Base-by-base conservation (phyloP, 2,329 filamentous ascomycete species). In the Calonectria henricotiae region DNA sequence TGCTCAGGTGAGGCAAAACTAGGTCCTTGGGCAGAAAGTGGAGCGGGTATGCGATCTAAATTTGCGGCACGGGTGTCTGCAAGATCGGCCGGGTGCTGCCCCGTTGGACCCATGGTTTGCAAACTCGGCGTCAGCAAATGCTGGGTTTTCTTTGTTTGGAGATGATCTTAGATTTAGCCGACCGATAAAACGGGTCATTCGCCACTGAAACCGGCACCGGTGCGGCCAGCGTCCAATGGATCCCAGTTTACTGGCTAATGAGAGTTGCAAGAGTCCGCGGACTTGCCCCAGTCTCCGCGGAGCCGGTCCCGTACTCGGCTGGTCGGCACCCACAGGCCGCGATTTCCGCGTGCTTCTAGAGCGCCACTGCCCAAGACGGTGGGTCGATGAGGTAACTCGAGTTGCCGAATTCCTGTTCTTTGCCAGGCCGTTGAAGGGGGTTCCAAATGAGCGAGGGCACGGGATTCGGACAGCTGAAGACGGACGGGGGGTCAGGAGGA, bases 301-400 rank as follows among this genome's bases (percentile, higher is more conserved):
- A 47, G 17, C 44, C 63, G 63, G 63, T 35, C 41, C 63, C 63
- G 41, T 35, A 7, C 30, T 66, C 63, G 63, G 63, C 41, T 35
- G 7, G 61, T 51, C 44, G 61, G 61, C 6, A 23, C n/a, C 17
- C 35, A 20, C 35, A 17, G 25, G 15, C 13, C 17, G 46, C 62
- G 62, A 55, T 43, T n/a, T 15, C 62, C 47, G 62, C 5, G 5
- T n/a, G 9, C 30, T 37, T 49, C 23, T 23, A 13, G 17, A 7
- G 61, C 41, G 20, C 30, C 32, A 35, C 27, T 27, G 27, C 4
- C 27, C 43, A 12, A 3, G 2, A 0, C 39, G 25, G 37, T 25
- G 46, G 46, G 25, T 43, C 62, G 17, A 44, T 55, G 47, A 65
- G 47, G 49, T 46, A 65, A 55, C 32, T 20, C 8, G 20, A 20